Evolutionary conservation across 805 yeast species (phyloP), one percentile per base, ranked within the genome.

Genomic region (Saccharomycopsis microspora): DNA sequence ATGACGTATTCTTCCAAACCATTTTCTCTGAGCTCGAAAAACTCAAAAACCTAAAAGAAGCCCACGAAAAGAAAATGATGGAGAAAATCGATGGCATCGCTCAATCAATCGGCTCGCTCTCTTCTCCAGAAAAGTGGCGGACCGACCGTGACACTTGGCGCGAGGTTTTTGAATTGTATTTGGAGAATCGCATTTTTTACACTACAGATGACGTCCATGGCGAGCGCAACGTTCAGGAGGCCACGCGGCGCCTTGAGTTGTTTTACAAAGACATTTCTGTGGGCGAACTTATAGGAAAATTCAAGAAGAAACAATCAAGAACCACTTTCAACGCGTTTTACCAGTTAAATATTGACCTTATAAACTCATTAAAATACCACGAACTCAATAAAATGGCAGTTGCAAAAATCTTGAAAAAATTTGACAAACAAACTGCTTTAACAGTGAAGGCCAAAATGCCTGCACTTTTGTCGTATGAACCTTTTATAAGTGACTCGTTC

Each of bases 141-240:
- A 63, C 70, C 1, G 90, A 83, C 57, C 64, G 82, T 62, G 79
- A 78, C 56, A 67, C 69, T 5, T 84, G 90, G 90, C 65, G 90
- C 49, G 77, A 79, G 56, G 68, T 83, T 6, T 82, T 83, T 63
- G 74, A 71, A 55, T 60, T 73, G 27, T 83, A 82, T 55, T 68
- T 82, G 30, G 89, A 82, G 53, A 71, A 76, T 29, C 83, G 82
- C 53, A 74, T 83, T 33, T 82, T 76, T 53, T 76, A 80, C 62
- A 72, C 70, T 43, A 67, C 70, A 39, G 68, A 72, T 51, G 82
- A 77, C 47, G 57, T 57, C 36, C 60, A 65, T 32, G 66, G 71
- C 3, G 73, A 74, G 54, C 60, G 75, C 48, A 66, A 68, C 46
- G 60, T 67, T 29, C 70, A 64, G 19, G 69, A 77, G 53, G 69